A percentile compares a stretch with the other conserved stretches of the same genome.
phyloP scores from a whole-genome alignment of 345 rosid species.

The Alliaria petiolata region DNA sequence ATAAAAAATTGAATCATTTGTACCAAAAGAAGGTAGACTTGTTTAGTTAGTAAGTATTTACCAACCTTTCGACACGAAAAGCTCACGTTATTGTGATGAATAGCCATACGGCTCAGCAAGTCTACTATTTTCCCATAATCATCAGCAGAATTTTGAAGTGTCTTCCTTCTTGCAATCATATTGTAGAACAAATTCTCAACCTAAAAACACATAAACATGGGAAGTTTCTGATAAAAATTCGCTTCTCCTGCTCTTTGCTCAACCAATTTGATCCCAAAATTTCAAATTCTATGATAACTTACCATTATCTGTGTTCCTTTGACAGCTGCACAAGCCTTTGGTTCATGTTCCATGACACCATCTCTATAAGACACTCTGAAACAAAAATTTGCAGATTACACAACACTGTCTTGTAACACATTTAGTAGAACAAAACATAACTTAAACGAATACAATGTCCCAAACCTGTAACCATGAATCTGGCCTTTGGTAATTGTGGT shows the following conservation, averaged over 20 bases:
- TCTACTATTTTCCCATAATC: slow-evolving; percentile 90
- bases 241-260: not conserved
- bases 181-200: slow-evolving; percentile 93
- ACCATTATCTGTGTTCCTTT: slow-evolving; percentile 99
- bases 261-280: not conserved
- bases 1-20: not conserved
- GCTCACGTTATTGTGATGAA: slow-evolving; percentile 76
- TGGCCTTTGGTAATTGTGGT: slow-evolving; percentile 88
- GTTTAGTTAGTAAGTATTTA: slow-evolving; percentile 2
- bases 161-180: slow-evolving; percentile 95
- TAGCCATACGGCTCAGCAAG: slow-evolving; percentile 79
- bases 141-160: slow-evolving; percentile 82
- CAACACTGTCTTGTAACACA: not conserved
- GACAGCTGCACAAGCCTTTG: slow-evolving; percentile 98
- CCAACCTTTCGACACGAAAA: slow-evolving; percentile 91
- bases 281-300: not conserved
- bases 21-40: not conserved
- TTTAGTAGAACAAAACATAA: not conserved
- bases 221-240: not conserved
- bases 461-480: slow-evolving; percentile 86
- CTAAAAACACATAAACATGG: slow-evolving; percentile 32
- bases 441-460: not conserved
- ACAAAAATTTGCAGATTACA: not conserved
- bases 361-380: slow-evolving; percentile 81
- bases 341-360: slow-evolving; percentile 84